phyloP scores from a whole-genome alignment of 2,329 filamentous ascomycete species.

The Aspergillus proliferans region DNA sequence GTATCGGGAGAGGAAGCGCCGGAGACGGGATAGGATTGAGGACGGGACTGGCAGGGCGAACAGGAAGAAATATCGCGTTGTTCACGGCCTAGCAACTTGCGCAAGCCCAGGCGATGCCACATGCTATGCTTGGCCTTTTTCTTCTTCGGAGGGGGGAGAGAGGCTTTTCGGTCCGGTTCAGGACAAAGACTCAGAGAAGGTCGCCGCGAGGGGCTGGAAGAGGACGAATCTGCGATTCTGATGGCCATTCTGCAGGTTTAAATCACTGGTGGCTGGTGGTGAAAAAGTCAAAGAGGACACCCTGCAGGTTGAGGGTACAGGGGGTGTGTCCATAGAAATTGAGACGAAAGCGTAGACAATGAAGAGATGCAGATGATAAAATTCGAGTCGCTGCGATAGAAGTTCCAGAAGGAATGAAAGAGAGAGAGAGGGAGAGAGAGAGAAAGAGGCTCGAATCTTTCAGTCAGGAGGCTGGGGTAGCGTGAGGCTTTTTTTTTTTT shows the following conservation, averaged over 20 bases:
- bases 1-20: slow-evolving; percentile 3
- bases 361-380: neutral
- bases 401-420: neutral
- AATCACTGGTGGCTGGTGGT: slow-evolving; percentile 20
- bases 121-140: slow-evolving; percentile 34
- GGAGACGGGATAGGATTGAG: slow-evolving; percentile 14
- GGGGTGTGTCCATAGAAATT: slow-evolving; percentile 30
- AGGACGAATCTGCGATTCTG: slow-evolving; percentile 34
- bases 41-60: slow-evolving; percentile 10
- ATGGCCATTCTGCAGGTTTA: slow-evolving; percentile 35
- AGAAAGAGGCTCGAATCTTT: neutral
- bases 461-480: slow-evolving; percentile 3
- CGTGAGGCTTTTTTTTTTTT: neutral
- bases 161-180: neutral
- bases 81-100: slow-evolving; percentile 39
- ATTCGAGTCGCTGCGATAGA: neutral
- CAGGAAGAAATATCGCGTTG: slow-evolving; percentile 21
- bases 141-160: neutral
- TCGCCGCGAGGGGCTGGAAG: slow-evolving; percentile 26
- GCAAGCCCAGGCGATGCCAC: slow-evolving; percentile 40
- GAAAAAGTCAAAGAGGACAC: slow-evolving; percentile 30
- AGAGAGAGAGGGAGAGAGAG: slow-evolving; percentile 4
- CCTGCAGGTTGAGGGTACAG: slow-evolving; percentile 20
- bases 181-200: slow-evolving; percentile 24
- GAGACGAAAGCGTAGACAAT: neutral